Conservation (phyloP, 129 eudicot species). For the Erigeron canadensis region DNA sequence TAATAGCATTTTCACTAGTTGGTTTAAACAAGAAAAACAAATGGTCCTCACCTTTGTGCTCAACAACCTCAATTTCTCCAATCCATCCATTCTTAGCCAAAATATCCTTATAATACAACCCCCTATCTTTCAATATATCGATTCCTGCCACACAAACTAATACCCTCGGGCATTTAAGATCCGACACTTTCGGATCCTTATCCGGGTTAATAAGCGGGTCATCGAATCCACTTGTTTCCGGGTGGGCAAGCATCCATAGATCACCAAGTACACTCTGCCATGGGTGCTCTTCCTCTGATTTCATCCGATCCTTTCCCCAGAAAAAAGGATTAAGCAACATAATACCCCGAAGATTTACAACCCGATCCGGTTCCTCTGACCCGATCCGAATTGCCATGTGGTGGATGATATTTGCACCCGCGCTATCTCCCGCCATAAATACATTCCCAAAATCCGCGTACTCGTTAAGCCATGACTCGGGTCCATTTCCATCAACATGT, state of each 20-base stretch:
- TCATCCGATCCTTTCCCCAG: conserved; percentile 35
- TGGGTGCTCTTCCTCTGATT: not conserved
- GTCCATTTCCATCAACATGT: conserved; percentile 24
- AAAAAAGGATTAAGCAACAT: conserved; percentile 39
- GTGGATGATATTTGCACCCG: conserved; percentile 45
- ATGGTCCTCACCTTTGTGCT: conserved; percentile 24
- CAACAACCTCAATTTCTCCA: not conserved
- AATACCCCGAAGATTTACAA: conserved; percentile 22
- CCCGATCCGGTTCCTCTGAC: conserved; percentile 2
- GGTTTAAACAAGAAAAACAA: not conserved
- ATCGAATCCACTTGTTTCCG: conserved; percentile 27
- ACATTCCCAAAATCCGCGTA: conserved; percentile 36
- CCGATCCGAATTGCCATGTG: conserved; percentile 36
- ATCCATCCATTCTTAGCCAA: conserved; percentile 14
- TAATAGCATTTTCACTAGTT: not conserved
- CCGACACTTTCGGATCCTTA: conserved; percentile 22
- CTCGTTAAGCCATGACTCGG: conserved; percentile 36
- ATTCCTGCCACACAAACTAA: conserved; percentile 20
- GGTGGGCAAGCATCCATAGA: conserved; percentile 7
- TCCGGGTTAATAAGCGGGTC: conserved; percentile 34
- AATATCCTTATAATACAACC: conserved; percentile 12
- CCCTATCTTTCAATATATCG: conserved; percentile 22
- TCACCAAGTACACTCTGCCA: not conserved
- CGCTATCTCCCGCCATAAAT: conserved; percentile 49
- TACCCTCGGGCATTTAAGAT: conserved; percentile 19